phyloP scores from a whole-genome alignment of 2,329 filamentous ascomycete species.

The Penicillium occitanis region DNA sequence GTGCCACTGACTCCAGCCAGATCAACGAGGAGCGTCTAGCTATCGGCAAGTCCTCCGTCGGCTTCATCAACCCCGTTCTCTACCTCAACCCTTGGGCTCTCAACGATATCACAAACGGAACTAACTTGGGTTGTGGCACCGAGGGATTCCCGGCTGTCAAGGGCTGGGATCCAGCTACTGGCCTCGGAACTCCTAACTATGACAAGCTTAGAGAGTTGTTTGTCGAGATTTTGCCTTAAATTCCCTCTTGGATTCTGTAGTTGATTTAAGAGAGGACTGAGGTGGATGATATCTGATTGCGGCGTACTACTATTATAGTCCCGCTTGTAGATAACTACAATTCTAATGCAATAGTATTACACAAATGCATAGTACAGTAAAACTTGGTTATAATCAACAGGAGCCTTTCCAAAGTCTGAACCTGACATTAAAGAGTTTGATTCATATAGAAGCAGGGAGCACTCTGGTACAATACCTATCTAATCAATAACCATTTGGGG shows the following conservation, averaged over 20 bases:
- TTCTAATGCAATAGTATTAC: not conserved
- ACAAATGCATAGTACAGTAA: not conserved
- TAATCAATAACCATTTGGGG: too few species aligned
- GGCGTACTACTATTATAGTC: not conserved
- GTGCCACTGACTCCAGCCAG: slow-evolving; percentile 31
- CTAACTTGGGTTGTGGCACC: slow-evolving; percentile 32
- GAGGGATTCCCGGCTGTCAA: slow-evolving; percentile 30
- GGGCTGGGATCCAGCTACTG: slow-evolving; percentile 36
- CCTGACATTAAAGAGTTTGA: too few species aligned
- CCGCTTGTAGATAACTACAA: not conserved
- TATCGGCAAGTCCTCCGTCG: slow-evolving; percentile 49
- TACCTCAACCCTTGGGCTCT: slow-evolving; percentile 36
- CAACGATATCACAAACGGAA: slow-evolving; percentile 45
- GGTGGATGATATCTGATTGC: not conserved
- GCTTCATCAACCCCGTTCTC: slow-evolving; percentile 54
- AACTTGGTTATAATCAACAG: not conserved
- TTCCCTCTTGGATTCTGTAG: not conserved
- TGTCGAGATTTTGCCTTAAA: slow-evolving; percentile 21
- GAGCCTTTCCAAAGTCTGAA: not conserved
- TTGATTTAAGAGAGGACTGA: not conserved
- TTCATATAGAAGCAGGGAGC: too few species aligned
- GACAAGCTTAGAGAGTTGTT: slow-evolving; percentile 33
- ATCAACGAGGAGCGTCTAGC: slow-evolving; percentile 62
- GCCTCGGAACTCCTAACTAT: slow-evolving; percentile 36
- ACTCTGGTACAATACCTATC: too few species aligned